These are phyloP conservation scores for Gnaphalium uliginosum DNA, from an alignment of 129 eudicot species.

Conservation along the genomic window DNA sequence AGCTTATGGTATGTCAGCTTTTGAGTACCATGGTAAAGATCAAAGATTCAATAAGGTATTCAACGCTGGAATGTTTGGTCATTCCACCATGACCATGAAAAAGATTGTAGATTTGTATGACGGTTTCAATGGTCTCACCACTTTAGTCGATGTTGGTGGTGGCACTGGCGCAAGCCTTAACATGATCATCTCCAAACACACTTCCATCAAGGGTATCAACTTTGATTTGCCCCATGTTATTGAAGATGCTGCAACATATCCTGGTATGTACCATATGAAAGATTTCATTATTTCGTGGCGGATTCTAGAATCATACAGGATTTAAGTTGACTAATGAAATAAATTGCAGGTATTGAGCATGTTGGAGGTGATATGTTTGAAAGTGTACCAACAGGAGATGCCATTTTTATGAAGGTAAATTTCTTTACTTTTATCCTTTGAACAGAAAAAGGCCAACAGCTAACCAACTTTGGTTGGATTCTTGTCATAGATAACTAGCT, in stretches of 20 bases:
- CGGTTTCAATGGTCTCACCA: conserved; percentile 61
- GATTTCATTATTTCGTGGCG: background rate
- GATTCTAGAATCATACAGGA: background rate
- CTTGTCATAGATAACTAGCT: background rate
- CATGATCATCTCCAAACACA: conserved; percentile 65
- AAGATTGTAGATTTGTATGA: conserved; percentile 61
- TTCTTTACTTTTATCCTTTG: background rate
- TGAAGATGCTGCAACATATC: conserved; percentile 57
- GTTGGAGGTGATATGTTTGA: conserved; percentile 78
- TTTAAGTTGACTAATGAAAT: background rate
- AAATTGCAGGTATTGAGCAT: conserved; percentile 56
- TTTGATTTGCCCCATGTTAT: conserved; percentile 76
- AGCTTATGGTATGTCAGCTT: conserved; percentile 74
- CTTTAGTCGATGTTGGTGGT: conserved; percentile 79
- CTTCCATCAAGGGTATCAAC: conserved; percentile 67
- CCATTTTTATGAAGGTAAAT: conserved; percentile 78
- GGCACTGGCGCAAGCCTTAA: conserved; percentile 62
- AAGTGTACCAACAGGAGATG: conserved; percentile 80
- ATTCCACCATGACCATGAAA: conserved; percentile 62
- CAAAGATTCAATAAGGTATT: conserved; percentile 62
- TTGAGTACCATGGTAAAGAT: conserved; percentile 69
- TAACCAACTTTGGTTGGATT: background rate
- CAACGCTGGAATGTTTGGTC: conserved; percentile 66
- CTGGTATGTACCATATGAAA: conserved; percentile 34
- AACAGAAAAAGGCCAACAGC: background rate